phyloP scores from a whole-genome alignment of 495 filamentous ascomycete species.

The Daldinia vernicosa region DNA sequence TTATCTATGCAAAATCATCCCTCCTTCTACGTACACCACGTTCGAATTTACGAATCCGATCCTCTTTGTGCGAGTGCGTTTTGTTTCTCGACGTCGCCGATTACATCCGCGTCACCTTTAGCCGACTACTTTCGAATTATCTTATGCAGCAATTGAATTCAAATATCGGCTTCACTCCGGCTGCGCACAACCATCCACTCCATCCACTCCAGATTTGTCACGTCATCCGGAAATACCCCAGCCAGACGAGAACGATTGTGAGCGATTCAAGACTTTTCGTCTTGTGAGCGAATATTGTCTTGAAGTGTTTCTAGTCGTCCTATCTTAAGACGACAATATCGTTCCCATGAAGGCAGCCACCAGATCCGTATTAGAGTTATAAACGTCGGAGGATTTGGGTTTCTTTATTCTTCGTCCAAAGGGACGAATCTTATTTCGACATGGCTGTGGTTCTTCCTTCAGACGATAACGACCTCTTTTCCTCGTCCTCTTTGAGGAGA shows the following conservation, averaged over 20 bases:
- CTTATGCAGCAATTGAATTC: slow-evolving; percentile 3
- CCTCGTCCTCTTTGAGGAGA: slow-evolving; percentile 53
- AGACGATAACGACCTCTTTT: slow-evolving; percentile 57
- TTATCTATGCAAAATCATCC: slow-evolving; percentile 29
- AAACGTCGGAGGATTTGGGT: slow-evolving; percentile 34
- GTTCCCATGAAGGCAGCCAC: slow-evolving; percentile 33
- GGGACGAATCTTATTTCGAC: slow-evolving; percentile 15
- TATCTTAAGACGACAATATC: slow-evolving; percentile 16
- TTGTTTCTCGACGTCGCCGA: slow-evolving; percentile 2
- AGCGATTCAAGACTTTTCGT: slow-evolving; percentile 8
- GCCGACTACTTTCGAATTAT: slow-evolving; percentile 7
- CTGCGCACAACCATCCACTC: too few species aligned
- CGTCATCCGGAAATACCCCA: slow-evolving; percentile 28
- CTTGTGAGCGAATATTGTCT: background rate
- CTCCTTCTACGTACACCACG: slow-evolving; percentile 16
- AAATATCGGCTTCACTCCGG: slow-evolving; percentile 24
- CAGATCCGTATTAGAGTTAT: slow-evolving; percentile 20
- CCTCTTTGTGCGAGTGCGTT: slow-evolving; percentile 1
- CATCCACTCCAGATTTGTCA: slow-evolving; percentile 12
- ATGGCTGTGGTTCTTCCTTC: slow-evolving; percentile 59
- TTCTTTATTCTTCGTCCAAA: slow-evolving; percentile 15
- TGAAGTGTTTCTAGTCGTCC: slow-evolving; percentile 14
- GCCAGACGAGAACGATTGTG: slow-evolving; percentile 5
- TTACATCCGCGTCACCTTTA: slow-evolving; percentile 3
- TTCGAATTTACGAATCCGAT: slow-evolving; percentile 22